Evolutionary conservation across 345 rosid genomes (phyloP), one percentile per base, ranked within the genome.

Genomic region (Populus alba): DNA sequence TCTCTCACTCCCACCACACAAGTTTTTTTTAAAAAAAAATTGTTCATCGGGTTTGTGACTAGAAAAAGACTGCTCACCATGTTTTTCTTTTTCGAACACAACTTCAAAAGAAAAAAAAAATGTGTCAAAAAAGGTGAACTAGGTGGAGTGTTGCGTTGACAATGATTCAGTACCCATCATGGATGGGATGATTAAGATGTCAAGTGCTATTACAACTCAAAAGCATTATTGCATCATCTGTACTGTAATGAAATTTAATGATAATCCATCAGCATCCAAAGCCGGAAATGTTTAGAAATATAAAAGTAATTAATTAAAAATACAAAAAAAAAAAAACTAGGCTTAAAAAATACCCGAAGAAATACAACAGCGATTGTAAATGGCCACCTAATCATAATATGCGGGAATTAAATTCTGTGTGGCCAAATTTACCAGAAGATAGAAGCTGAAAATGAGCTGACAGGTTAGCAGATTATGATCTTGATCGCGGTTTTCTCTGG

Each of bases 91-190:
- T 62, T 68, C 72, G 18, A 23, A 15, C 43, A 13, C 20, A 55
- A 43, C 38, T 65, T 3, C 8, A 29, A 62, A 61, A 43, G 23
- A 11, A 47, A n/a, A 16, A 47, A n/a, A 16, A 68, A 31, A 41
- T 35, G 63, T 51, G 59, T 51, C 66, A 31, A 33, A 76, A 81
- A 81, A 78, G 82, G 76, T 70, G 51, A 63, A 71, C 67, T 55
- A 86, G 89, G 83, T 84, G 80, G 82, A 63, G 53, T 41, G 87
- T 80, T 72, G 17, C 45, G 66, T 72, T 71, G 84, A 80, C 57
- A 81, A 72, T 78, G 87, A 83, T 84, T 38, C 79, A 66, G 33
- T 53, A 83, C 71, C 86, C 69, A 3, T 73, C 59, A 72, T 62
- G 5, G 57, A 55, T 75, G 37, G 23, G 70, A 61, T 76, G 75